phyloP scores from a whole-genome alignment of 1,284 basidiomycete species.

The Rhodotorula sp. region DNA sequence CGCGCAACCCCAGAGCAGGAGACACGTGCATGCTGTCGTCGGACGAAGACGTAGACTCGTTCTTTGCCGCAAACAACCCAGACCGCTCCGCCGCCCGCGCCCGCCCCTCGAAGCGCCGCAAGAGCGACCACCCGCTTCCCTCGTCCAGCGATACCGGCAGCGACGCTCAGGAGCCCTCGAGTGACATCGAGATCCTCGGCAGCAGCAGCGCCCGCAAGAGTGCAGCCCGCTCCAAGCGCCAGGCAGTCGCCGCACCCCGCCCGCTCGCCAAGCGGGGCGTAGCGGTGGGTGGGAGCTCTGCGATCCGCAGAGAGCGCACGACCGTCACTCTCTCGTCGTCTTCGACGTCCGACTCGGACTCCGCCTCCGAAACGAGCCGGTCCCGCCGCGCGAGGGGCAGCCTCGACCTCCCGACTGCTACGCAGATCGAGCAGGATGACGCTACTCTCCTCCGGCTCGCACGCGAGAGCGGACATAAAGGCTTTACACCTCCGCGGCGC shows the following conservation, averaged over 20 bases:
- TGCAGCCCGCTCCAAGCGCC: background rate
- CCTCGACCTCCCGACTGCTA: constrained; percentile 9
- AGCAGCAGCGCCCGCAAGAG: background rate
- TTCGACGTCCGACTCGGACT: background rate
- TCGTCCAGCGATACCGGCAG: background rate
- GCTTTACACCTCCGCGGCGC: constrained; percentile 6
- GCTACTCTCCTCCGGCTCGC: constrained; percentile 7
- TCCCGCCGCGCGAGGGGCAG: background rate
- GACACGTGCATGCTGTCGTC: background rate
- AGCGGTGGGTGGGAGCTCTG: background rate
- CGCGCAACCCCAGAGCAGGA: background rate
- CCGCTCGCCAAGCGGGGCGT: background rate
- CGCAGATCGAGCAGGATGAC: constrained; percentile 12
- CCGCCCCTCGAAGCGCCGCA: constrained; percentile 12
- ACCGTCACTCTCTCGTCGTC: constrained; percentile 2
- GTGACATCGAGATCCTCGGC: constrained; percentile 18
- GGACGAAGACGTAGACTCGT: background rate
- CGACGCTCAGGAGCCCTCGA: background rate
- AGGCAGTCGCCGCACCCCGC: background rate
- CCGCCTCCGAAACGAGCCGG: background rate
- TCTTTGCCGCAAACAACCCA: background rate
- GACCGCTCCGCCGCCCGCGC: background rate
- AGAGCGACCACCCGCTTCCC: background rate
- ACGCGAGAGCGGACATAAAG: constrained; percentile 13
- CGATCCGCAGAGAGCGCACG: background rate